Evolutionary conservation across 257 asterid genomes (phyloP), one percentile per base, ranked within the genome.

Genomic region (Solanum ahanhuiri): DNA sequence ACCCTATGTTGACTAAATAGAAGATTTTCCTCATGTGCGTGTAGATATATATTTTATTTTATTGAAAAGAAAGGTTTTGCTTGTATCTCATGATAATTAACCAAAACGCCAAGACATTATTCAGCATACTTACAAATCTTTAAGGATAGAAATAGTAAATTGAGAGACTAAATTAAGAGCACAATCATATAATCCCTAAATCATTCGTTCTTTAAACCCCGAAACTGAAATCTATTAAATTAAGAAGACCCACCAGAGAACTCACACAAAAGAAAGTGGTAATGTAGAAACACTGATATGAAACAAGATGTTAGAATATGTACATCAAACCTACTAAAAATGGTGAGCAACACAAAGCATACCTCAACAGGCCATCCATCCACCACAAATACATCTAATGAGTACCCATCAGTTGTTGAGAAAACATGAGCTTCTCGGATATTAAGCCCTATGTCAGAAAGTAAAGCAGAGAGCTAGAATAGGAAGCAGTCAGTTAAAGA

Each of bases 371-470:
- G 93, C 99, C 98, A 96, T 87, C 99, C 99, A 87, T 96, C 99
- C 75, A 96, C 98, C 89, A 93, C 98, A 92, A 96, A 96, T 64
- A 95, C 98, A 83, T 94, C 97, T 86, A 96, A 89, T 20, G 98
- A 96, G 89, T 93, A 96, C 88, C 98, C 98, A 92, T 96, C 99
- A 17, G 87, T 88, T 51, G 99, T 96, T 75, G 98, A 95, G 88
- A 95, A 96, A 75, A 96, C 97, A 93, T 96, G 99, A 91, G 99
- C 99, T 91, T 95, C 99, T 81, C 98, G 99, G 88, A 96, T 96
- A 88, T 96, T 95, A 67, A 95, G 98, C 87, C 98, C 99, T 39
- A 93, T 91, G 88, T 95, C 98, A 84, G 99, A 96, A 82, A 96
- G 98, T 95, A 96, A 90, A 83, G 98, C 97, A 86, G 99, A 96